phyloP scores from a whole-genome alignment of 495 filamentous ascomycete genomes.

The Xylaria venustula region DNA sequence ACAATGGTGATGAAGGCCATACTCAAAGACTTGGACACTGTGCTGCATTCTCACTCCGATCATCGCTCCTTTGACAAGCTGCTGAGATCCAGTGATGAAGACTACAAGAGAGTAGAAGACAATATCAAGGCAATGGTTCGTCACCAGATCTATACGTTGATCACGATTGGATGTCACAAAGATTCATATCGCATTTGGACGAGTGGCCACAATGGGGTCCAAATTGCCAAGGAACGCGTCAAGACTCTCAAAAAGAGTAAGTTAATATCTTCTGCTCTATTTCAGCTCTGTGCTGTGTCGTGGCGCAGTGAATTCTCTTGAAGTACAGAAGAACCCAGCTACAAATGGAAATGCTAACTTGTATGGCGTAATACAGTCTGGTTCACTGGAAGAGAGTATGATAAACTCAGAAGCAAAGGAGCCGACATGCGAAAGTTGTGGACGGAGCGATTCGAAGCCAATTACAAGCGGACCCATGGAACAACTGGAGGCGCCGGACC shows the following conservation, averaged over 20 bases:
- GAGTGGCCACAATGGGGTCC: neutral
- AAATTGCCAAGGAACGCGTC: neutral
- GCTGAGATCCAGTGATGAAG: neutral
- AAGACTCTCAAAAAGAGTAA: neutral
- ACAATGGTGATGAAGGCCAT: neutral
- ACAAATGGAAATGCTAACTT: neutral
- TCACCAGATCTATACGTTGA: neutral
- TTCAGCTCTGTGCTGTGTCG: too few relatives aligned
- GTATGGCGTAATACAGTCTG: neutral
- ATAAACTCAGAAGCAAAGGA: neutral
- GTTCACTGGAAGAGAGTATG: slow-evolving; percentile 3
- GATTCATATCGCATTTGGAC: neutral
- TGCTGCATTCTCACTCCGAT: neutral
- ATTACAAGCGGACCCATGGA: neutral
- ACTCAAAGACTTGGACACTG: neutral
- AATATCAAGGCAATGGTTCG: neutral
- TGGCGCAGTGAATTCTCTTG: neutral
- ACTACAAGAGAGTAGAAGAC: neutral
- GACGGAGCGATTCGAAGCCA: neutral
- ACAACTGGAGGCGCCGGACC: too few relatives aligned
- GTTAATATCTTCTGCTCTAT: neutral
- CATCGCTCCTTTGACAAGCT: neutral
- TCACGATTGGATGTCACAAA: neutral
- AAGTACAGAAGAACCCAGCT: neutral
- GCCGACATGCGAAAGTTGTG: neutral